Conservation (phyloP, 805 yeast genomes). For the Priceomyces castillae region DNA sequence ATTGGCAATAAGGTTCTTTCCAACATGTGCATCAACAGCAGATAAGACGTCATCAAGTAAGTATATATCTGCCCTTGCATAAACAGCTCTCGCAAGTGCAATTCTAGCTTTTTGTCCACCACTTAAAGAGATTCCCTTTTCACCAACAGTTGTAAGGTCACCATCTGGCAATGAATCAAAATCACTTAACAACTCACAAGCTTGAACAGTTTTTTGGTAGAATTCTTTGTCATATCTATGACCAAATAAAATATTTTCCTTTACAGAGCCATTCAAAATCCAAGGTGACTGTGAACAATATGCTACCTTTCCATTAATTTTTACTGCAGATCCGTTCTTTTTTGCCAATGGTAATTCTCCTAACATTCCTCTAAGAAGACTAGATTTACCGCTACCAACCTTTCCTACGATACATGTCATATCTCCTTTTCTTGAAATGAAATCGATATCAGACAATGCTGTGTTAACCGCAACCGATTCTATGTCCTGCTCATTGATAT, state of each 20-base stretch:
- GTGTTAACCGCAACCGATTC: slow-evolving; percentile 18
- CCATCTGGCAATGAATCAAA: slow-evolving; percentile 38
- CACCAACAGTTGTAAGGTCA: slow-evolving; percentile 43
- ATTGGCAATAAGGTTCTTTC: slow-evolving; percentile 29
- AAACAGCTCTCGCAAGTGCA: slow-evolving; percentile 42
- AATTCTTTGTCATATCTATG: slow-evolving; percentile 28
- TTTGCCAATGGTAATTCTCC: slow-evolving; percentile 28
- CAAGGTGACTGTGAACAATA: slow-evolving; percentile 42
- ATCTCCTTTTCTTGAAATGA: slow-evolving; percentile 32
- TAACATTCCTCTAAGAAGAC: slow-evolving; percentile 32
- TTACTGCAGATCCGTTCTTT: slow-evolving; percentile 14
- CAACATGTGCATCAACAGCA: slow-evolving; percentile 45
- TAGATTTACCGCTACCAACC: slow-evolving; percentile 42
- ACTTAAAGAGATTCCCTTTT: slow-evolving; percentile 41
- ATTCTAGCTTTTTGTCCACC: slow-evolving; percentile 45
- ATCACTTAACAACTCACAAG: slow-evolving; percentile 37
- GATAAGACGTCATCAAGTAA: slow-evolving; percentile 42
- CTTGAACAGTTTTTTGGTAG: slow-evolving; percentile 32
- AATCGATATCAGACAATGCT: slow-evolving; percentile 32
- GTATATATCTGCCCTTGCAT: slow-evolving; percentile 38
- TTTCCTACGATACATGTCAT: slow-evolving; percentile 42
- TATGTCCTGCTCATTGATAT: slow-evolving; percentile 9
- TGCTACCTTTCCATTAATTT: slow-evolving; percentile 33
- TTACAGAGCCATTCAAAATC: slow-evolving; percentile 40
- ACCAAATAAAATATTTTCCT: slow-evolving; percentile 41